Percentiles rank a stretch among this genome's conserved stretches.
Evolutionary conservation across 2,329 filamentous ascomycete species (phyloP).

Genomic region (Colletotrichum ledebouriae): DNA sequence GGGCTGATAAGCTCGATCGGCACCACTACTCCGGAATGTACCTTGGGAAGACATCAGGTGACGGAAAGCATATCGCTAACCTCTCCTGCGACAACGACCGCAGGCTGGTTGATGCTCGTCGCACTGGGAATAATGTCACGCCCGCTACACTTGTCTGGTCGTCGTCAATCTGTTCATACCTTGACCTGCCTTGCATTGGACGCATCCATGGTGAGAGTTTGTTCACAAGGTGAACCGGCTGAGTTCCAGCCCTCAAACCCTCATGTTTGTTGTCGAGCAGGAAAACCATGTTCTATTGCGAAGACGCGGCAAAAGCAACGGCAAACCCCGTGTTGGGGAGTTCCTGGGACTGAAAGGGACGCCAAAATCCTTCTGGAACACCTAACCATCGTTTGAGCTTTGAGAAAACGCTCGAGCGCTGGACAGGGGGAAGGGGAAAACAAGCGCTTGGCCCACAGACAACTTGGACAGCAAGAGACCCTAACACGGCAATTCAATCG

Average conservation of each 20-base stretch:
- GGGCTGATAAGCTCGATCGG: neutral
- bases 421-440: too few species aligned
- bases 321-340: too few species aligned
- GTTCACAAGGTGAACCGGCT: too few species aligned
- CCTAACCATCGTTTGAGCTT: neutral
- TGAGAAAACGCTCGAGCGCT: too few species aligned
- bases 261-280: too few species aligned
- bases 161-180: neutral
- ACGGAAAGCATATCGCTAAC: neutral
- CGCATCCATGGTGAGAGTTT: conserved; percentile 4
- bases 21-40: neutral
- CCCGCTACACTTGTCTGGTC: too few species aligned
- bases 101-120: neutral
- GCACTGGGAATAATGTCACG: neutral
- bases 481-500: too few species aligned
- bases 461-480: too few species aligned
- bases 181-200: conserved; percentile 12
- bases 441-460: too few species aligned
- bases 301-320: too few species aligned
- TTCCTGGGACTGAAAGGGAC: neutral
- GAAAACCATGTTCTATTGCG: too few species aligned
- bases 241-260: too few species aligned
- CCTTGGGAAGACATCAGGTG: neutral
- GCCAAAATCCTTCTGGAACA: conserved; percentile 6
- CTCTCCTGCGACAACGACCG: conserved; percentile 1